A percentile compares a stretch with the other conserved stretches of the same genome.
Conservation (phyloP, 345 rosid species). For the Syzygium jambos region DNA sequence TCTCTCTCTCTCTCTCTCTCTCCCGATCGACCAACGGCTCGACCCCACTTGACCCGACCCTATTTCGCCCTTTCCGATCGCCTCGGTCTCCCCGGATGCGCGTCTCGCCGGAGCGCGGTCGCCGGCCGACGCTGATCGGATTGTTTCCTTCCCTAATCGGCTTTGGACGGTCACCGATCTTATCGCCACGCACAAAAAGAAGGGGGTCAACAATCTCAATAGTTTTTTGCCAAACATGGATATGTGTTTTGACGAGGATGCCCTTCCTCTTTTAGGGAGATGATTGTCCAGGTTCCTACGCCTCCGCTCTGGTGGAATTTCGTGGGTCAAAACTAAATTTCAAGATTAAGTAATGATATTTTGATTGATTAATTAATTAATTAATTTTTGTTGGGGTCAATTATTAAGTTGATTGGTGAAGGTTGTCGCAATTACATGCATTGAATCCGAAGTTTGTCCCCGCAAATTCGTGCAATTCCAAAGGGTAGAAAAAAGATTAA, state of each 20-base stretch:
- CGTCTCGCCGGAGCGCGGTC: neutral
- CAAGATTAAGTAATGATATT: too few relatives aligned
- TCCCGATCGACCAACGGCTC: neutral
- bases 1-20: neutral
- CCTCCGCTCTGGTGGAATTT: neutral
- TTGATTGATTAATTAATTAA: neutral
- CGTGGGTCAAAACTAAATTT: neutral
- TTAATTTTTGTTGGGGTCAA: too few relatives aligned
- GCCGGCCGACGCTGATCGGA: neutral
- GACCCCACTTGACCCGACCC: neutral
- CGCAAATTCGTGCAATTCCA: neutral
- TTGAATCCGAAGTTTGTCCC: neutral
- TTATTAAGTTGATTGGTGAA: neutral
- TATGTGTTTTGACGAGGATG: neutral
- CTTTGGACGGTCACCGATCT: neutral
- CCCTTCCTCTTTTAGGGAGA: neutral
- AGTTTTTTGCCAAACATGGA: neutral
- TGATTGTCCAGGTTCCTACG: neutral
- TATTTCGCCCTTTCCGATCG: too few relatives aligned
- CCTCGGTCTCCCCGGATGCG: neutral
- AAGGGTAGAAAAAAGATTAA: neutral
- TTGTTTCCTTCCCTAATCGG: neutral
- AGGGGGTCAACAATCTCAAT: neutral
- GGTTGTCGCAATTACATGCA: too few relatives aligned
- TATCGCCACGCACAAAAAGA: neutral